Percentiles rank a stretch among this genome's conserved stretches.
These are phyloP conservation scores for Ophiobolus disseminans DNA, from an alignment of 2,329 filamentous ascomycete genomes.

Conservation along the genomic window DNA sequence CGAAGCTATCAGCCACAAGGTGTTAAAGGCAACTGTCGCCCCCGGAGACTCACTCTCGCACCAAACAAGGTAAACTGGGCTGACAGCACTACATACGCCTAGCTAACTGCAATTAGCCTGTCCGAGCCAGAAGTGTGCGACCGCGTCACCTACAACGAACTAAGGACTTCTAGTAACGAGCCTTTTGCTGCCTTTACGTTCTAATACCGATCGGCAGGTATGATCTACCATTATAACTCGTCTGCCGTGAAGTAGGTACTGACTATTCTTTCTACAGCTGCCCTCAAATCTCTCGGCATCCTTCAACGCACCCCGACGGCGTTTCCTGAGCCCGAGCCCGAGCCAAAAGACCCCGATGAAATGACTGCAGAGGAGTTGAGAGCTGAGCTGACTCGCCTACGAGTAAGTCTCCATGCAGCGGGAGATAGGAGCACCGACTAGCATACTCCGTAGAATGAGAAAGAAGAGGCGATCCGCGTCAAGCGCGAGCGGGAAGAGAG, in stretches of 20 bases:
- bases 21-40: neutral
- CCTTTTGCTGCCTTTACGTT: conserved; percentile 20
- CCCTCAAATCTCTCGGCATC: conserved; percentile 36
- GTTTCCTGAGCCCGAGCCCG: neutral
- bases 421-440: neutral
- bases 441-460: neutral
- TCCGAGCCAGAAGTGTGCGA: neutral
- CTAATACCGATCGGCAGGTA: conserved; percentile 19
- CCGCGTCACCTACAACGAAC: neutral
- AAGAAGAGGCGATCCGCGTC: neutral
- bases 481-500: conserved; percentile 1
- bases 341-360: neutral
- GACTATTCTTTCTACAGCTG: too few relatives aligned
- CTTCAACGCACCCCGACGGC: conserved; percentile 33
- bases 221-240: too few relatives aligned
- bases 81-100: neutral
- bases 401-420: neutral
- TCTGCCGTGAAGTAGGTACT: too few relatives aligned
- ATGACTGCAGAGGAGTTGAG: neutral
- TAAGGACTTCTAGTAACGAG: neutral
- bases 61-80: neutral
- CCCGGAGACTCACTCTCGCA: neutral
- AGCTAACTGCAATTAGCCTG: neutral
- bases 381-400: neutral
- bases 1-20: neutral